These are phyloP conservation scores for Hippophae tibetana DNA, from an alignment of 306 rosid species.

Conservation along the genomic window DNA sequence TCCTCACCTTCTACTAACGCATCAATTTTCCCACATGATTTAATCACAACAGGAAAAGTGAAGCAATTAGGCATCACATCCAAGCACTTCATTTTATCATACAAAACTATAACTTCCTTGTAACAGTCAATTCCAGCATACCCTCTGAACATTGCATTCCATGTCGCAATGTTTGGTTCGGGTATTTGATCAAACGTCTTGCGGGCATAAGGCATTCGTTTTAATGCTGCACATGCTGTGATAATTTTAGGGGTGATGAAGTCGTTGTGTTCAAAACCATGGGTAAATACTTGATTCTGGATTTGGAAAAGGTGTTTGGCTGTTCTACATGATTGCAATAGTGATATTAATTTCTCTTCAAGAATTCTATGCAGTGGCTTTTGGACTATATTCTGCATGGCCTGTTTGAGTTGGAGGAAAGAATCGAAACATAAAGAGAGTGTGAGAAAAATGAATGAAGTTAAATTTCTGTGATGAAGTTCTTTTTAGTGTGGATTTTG, in stretches of 20 bases:
- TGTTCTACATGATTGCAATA: slow-evolving; percentile 61
- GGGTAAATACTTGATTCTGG: slow-evolving; percentile 38
- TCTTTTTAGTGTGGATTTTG: no score
- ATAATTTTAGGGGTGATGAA: slow-evolving; percentile 42
- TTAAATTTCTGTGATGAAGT: no score
- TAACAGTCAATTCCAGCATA: slow-evolving; percentile 25
- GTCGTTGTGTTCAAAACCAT: slow-evolving; percentile 40
- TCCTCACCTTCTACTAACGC: slow-evolving; percentile 50
- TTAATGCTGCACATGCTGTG: slow-evolving; percentile 26
- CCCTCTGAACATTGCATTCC: slow-evolving; percentile 62
- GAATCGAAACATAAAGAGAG: no score
- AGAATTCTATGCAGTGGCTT: slow-evolving; percentile 31
- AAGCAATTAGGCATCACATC: slow-evolving; percentile 43
- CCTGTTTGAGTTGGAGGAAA: slow-evolving; percentile 22
- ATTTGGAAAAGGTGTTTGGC: slow-evolving; percentile 33
- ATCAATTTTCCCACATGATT: slow-evolving; percentile 37
- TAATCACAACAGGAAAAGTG: slow-evolving; percentile 54
- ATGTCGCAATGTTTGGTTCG: slow-evolving; percentile 37
- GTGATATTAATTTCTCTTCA: slow-evolving; percentile 49
- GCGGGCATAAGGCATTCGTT: slow-evolving; percentile 36
- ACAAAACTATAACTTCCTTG: slow-evolving; percentile 38
- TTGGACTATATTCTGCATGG: slow-evolving; percentile 11
- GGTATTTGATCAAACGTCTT: slow-evolving; percentile 44
- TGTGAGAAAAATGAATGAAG: no score
- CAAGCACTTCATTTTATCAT: slow-evolving; percentile 30